Percentiles rank a stretch among this genome's conserved stretches.
Conservation (phyloP, 2,329 filamentous ascomycete genomes). For the Ceratocystiopsis brevicomis region DNA sequence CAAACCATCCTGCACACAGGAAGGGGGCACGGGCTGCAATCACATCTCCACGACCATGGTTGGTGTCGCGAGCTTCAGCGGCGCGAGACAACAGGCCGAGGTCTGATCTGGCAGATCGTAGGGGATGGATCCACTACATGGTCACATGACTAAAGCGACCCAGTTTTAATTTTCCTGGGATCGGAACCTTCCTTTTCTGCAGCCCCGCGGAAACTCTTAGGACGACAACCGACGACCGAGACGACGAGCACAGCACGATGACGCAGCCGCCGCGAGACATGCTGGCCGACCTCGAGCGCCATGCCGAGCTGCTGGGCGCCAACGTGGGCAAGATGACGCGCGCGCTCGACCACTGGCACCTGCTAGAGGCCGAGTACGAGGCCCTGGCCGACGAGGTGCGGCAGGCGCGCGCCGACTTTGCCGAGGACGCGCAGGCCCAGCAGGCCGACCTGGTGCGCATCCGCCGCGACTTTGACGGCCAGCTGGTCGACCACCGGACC, state of each 20-base stretch:
- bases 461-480: conserved; percentile 38
- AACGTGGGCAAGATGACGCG: conserved; percentile 56
- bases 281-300: conserved; percentile 52
- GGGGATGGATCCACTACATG: too few species aligned
- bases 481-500: conserved; percentile 41
- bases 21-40: too few species aligned
- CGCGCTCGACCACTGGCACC: conserved; percentile 71
- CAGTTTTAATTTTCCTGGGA: too few species aligned
- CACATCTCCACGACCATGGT: too few species aligned
- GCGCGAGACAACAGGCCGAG: too few species aligned
- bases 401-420: conserved; percentile 13
- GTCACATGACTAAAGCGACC: too few species aligned
- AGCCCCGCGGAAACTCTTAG: too few species aligned
- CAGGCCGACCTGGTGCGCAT: conserved; percentile 37
- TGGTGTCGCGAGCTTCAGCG: too few species aligned
- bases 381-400: conserved; percentile 63
- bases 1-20: too few species aligned
- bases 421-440: conserved; percentile 16
- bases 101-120: too few species aligned
- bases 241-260: not conserved
- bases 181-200: too few species aligned
- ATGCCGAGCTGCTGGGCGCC: conserved; percentile 55
- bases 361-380: conserved; percentile 84
- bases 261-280: conserved; percentile 22
- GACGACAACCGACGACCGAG: too few species aligned